These are phyloP conservation scores for Claviceps sp. DNA, from an alignment of 2,329 filamentous ascomycete species.

Conservation along the genomic window DNA sequence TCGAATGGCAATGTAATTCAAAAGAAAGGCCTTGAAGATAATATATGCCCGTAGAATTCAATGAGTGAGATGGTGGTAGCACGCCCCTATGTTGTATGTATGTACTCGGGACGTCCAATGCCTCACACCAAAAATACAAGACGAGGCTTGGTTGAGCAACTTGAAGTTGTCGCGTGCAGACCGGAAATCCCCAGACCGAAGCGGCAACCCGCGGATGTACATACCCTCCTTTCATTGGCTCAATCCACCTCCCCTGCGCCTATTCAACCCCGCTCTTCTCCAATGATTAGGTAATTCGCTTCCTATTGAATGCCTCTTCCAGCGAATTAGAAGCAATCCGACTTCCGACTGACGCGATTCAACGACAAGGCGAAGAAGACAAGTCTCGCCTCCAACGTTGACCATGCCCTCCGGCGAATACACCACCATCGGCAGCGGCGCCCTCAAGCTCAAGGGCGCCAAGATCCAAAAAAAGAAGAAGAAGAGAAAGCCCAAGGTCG, in stretches of 20 bases:
- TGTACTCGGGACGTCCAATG: too few relatives aligned
- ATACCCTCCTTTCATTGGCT: neutral
- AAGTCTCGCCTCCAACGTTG: too few relatives aligned
- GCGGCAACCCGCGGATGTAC: neutral
- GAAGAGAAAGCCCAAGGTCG: constrained; percentile 31
- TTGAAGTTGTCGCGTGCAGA: too few relatives aligned
- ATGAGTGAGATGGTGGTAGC: neutral
- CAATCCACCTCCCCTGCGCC: neutral
- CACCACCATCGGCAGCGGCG: constrained; percentile 50
- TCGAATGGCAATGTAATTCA: neutral
- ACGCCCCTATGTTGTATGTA: too few relatives aligned
- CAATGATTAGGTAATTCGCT: neutral
- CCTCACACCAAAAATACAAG: too few relatives aligned
- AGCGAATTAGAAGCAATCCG: neutral
- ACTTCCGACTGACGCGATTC: too few relatives aligned
- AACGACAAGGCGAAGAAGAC: too few relatives aligned
- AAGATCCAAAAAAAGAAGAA: constrained; percentile 56
- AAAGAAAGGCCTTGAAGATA: neutral
- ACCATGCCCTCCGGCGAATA: constrained; percentile 67
- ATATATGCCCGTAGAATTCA: neutral
- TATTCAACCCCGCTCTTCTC: neutral
- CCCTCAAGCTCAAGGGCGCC: constrained; percentile 73
- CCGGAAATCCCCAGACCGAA: too few relatives aligned
- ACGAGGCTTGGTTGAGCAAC: too few relatives aligned
- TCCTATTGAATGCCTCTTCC: neutral